phyloP scores from a whole-genome alignment of 768 basidiomycete species.

The Cubamyces lactineus region DNA sequence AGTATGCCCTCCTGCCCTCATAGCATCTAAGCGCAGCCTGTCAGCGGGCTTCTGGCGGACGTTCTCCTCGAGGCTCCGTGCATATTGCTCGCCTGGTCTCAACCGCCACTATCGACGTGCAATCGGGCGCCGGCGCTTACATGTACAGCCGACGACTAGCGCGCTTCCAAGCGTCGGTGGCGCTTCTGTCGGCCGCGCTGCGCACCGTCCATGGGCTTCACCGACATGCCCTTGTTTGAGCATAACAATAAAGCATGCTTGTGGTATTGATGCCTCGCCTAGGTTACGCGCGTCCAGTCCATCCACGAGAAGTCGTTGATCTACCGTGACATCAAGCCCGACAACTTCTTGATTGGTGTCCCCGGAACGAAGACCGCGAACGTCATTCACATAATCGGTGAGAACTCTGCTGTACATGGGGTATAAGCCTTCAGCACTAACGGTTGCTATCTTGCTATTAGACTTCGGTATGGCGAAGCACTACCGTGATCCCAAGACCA shows the following conservation, averaged over 20 bases:
- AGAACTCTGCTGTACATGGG: conserved; percentile 33
- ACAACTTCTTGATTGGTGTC: conserved; percentile 98
- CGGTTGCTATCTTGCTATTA: conserved; percentile 28
- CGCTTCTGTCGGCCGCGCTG: not conserved
- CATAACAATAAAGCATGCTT: not conserved
- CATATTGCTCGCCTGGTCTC: conserved; percentile 7
- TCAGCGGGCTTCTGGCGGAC: not conserved
- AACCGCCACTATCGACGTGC: conserved; percentile 6
- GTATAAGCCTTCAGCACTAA: not conserved
- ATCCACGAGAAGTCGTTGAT: conserved; percentile 99
- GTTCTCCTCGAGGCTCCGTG: conserved; percentile 2
- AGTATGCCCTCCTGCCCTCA: conserved; percentile 32
- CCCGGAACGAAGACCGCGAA: conserved; percentile 91
- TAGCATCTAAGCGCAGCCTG: not conserved
- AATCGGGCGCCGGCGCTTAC: conserved; percentile 15
- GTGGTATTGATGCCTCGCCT: conserved; percentile 1
- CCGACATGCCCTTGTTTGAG: not conserved
- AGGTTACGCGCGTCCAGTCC: conserved; percentile 96
- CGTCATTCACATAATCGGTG: conserved; percentile 84
- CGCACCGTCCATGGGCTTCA: not conserved
- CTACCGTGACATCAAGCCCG: conserved; percentile 98
- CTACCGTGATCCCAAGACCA: conserved; percentile 97
- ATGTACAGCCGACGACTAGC: not conserved
- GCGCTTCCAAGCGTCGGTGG: conserved; percentile 9
- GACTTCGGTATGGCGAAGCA: conserved; percentile 99